Base-by-base conservation (phyloP, 106 monocot genomes). In the Platanthera zijinensis region DNA sequence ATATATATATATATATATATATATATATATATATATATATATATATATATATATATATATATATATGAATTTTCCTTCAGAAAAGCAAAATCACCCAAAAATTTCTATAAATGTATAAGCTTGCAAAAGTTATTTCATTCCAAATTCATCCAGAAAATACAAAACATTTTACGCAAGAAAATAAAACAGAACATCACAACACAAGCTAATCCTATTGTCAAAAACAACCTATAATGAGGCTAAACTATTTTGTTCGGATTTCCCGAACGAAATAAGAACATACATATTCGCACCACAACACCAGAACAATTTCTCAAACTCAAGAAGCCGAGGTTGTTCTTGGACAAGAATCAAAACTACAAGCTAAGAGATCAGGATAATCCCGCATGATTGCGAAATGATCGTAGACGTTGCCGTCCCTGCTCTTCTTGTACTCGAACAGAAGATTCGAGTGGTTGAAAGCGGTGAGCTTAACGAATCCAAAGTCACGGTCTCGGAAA, bases 381-480 rank as follows among this genome's bases (percentile, higher is more conserved):
- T 96, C 85, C 7, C 93, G 84, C 0, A 82, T 75, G 57, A 96
- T 87, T 11, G 88, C 86, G 83, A 96, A 96, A 61, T 81, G 80
- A 75, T 96, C 93, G 51, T 90, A 83, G 11, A 96, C 87, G 48
- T 76, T 57, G 32, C 96, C 96, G 21, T 91, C 82, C 10, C 89
- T 81, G 84, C 91, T 97, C 71, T 77, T 89, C 78, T 84, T 91
- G 89, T 97, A 93, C 78, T 97, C 91, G 6, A 91, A 77, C 52
- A 93, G 48, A 22, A 97, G 85, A 5, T 70, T 72, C 5, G 87
- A 78, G 64, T 91, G 87, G 75, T 97, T 91, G 80, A 87, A 86
- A 0, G 93, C 91, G 5, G 93, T 91, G 25, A 97, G 84, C 73
- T 93, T 93, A 9, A 82, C 89, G 54, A 91, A 97, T 7, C 96